These are phyloP conservation scores for Trichosporon sp. DNA, from an alignment of 1,284 basidiomycete genomes.

Conservation along the genomic window DNA sequence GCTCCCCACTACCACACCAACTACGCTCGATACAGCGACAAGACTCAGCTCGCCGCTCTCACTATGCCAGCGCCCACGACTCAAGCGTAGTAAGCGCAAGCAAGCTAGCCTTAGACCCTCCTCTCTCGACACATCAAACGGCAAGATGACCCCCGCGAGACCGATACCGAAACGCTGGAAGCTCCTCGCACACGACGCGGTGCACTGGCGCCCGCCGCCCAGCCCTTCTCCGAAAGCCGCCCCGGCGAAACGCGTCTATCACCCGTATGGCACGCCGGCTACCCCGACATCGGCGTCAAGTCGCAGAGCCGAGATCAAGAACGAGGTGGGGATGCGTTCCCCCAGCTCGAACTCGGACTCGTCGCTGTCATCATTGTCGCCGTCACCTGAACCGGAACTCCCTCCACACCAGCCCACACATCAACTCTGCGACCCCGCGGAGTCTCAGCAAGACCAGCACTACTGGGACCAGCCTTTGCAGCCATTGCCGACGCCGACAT, in stretches of 20 bases:
- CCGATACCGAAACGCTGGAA: neutral
- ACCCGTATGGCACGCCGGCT: neutral
- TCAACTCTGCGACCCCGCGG: neutral
- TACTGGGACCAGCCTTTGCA: neutral
- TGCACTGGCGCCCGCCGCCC: slow-evolving; percentile 5
- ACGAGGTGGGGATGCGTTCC: neutral
- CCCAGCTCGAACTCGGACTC: slow-evolving; percentile 6
- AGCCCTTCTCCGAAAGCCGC: neutral
- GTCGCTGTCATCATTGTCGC: slow-evolving; percentile 4
- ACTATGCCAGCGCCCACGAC: slow-evolving; percentile 4
- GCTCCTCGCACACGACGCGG: slow-evolving; percentile 3
- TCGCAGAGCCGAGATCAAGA: too few species aligned
- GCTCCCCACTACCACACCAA: neutral
- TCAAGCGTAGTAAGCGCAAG: slow-evolving; percentile 6
- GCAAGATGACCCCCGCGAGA: neutral
- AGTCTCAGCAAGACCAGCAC: neutral
- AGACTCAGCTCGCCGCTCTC: neutral
- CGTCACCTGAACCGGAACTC: neutral
- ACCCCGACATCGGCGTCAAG: neutral
- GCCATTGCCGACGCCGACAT: neutral
- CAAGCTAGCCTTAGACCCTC: slow-evolving; percentile 2
- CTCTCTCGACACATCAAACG: neutral
- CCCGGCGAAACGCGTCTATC: neutral
- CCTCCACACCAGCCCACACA: neutral
- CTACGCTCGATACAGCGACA: neutral